Evolutionary conservation across 2,329 filamentous ascomycete genomes (phyloP).

Genomic region (Fonsecaea erecta): DNA sequence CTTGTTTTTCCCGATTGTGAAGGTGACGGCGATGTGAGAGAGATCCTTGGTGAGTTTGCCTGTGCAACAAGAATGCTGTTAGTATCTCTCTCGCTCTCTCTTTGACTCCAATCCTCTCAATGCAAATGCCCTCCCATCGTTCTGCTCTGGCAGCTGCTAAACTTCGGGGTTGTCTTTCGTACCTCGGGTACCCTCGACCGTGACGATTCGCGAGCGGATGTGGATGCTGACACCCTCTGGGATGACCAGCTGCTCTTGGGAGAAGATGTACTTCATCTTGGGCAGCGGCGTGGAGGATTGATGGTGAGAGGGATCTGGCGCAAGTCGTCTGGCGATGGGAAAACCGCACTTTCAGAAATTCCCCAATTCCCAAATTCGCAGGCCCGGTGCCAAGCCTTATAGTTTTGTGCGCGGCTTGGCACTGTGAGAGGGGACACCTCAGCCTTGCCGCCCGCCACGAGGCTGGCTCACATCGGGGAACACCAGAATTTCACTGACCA

Average conservation of each 20-base stretch:
- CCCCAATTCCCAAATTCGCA: background rate
- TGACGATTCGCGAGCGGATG: slow-evolving; percentile 96
- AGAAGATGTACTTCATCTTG: slow-evolving; percentile 99
- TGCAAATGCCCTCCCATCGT: background rate
- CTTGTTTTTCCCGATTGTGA: slow-evolving; percentile 78
- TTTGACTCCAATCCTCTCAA: background rate
- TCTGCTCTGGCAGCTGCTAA: slow-evolving; percentile 1
- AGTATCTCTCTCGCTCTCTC: slow-evolving; percentile 9
- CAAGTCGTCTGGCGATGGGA: slow-evolving; percentile 6
- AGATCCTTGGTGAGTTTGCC: slow-evolving; percentile 98
- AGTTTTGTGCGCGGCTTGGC: slow-evolving; percentile 10
- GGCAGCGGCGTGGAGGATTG: slow-evolving; percentile 48
- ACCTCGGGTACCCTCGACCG: slow-evolving; percentile 95
- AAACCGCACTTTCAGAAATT: slow-evolving; percentile 9
- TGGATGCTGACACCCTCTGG: slow-evolving; percentile 97
- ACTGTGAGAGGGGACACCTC: background rate
- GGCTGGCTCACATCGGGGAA: background rate
- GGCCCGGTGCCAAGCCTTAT: slow-evolving; percentile 14
- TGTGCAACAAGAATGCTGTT: slow-evolving; percentile 44
- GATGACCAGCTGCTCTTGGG: slow-evolving; percentile 91
- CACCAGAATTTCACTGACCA: background rate
- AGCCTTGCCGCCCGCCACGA: slow-evolving; percentile 3
- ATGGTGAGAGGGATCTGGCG: slow-evolving; percentile 3
- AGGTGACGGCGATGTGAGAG: slow-evolving; percentile 94
- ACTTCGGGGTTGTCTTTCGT: slow-evolving; percentile 44